Conservation (phyloP, 176 grass and related monocot species). For the Carex pumila region DNA sequence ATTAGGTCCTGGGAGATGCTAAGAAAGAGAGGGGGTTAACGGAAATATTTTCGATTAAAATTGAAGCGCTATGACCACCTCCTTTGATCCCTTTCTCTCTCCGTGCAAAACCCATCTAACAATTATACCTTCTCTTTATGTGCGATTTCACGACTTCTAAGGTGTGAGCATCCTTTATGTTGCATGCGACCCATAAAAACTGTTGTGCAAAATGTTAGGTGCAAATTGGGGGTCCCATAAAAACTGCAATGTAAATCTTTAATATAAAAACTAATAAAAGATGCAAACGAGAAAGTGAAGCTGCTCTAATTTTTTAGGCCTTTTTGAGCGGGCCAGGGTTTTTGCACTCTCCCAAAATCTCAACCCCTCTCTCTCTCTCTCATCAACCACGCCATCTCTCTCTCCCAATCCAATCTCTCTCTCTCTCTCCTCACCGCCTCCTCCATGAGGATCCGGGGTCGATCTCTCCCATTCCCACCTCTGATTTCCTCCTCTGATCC, state of each 20-base stretch:
- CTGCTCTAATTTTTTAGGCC: conserved; percentile 3
- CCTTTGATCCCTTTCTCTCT: too few species aligned
- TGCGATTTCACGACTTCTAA: too few species aligned
- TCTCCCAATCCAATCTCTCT: background rate
- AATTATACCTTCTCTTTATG: too few species aligned
- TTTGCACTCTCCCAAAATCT: conserved; percentile 34
- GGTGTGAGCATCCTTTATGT: too few species aligned
- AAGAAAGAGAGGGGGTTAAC: too few species aligned
- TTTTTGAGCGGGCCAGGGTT: conserved; percentile 24
- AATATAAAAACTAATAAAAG: background rate
- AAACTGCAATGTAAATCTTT: background rate
- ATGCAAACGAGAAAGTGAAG: background rate
- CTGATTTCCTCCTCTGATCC: conserved; percentile 30
- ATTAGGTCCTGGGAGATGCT: too few species aligned
- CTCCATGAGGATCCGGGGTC: conserved; percentile 77
- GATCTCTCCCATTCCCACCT: conserved; percentile 33
- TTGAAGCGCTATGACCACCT: too few species aligned
- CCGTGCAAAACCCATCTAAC: too few species aligned
- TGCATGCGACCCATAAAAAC: too few species aligned
- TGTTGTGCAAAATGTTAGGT: background rate
- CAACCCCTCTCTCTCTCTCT: conserved; percentile 16
- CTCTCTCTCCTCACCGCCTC: background rate
- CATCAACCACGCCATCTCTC: background rate
- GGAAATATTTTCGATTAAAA: too few species aligned
- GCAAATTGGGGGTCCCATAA: background rate